Evolutionary conservation across 2,329 filamentous ascomycete genomes (phyloP).

Genomic region (Xenoacremonium recifei): DNA sequence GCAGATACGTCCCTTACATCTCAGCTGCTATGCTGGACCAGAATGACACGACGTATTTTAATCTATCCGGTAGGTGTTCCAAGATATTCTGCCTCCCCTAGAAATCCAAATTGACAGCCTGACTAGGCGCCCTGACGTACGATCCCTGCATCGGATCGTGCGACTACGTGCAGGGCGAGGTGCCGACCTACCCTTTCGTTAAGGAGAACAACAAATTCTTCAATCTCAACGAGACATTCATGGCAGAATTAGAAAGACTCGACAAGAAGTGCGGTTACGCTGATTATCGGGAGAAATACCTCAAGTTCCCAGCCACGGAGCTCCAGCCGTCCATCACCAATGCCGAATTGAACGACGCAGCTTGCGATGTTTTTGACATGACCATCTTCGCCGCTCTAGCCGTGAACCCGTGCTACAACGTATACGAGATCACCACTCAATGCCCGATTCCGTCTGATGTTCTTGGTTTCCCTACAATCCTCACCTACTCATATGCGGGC

Average conservation of each 20-base stretch:
- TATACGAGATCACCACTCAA: constrained; percentile 68
- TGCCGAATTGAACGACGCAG: not conserved
- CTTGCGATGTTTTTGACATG: constrained; percentile 47
- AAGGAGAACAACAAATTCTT: constrained; percentile 60
- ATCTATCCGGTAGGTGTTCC: constrained; percentile 63
- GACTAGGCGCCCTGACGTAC: too few species aligned
- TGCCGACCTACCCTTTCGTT: constrained; percentile 56
- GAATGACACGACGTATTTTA: constrained; percentile 62
- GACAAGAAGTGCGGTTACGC: constrained; percentile 55
- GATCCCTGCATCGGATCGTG: constrained; percentile 65
- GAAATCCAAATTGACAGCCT: too few species aligned
- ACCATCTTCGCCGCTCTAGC: constrained; percentile 54
- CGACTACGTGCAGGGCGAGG: too few species aligned
- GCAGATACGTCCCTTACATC: constrained; percentile 66
- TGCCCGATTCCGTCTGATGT: constrained; percentile 72
- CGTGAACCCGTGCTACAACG: constrained; percentile 75
- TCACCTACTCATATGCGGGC: constrained; percentile 60
- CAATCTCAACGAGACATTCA: constrained; percentile 44
- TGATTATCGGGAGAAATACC: constrained; percentile 53
- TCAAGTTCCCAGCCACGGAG: constrained; percentile 64
- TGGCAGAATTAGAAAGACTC: constrained; percentile 31
- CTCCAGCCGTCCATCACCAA: constrained; percentile 19
- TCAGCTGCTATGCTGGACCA: constrained; percentile 66
- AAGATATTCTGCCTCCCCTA: too few species aligned
- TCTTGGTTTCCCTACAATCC: constrained; percentile 61